Evolutionary conservation across 2,329 filamentous ascomycete genomes (phyloP), one percentile per base, ranked within the genome.

Genomic region (Fusarium papillatum): DNA sequence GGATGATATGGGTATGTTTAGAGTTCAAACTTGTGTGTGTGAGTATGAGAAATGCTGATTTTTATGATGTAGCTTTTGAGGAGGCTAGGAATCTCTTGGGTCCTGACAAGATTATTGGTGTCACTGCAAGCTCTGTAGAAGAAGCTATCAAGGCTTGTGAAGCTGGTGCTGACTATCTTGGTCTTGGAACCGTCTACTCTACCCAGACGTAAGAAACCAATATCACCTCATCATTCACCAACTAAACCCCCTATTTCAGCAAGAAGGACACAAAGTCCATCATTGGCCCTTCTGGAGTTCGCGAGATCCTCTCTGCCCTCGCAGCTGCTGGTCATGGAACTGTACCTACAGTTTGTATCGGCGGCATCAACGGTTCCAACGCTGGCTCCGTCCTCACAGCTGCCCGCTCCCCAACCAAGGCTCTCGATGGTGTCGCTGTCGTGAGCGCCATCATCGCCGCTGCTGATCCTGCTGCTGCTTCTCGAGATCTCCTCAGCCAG

Each of bases 371-470:
- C 83, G 88, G 90, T 22, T 87, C 88, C 70, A 98, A 98, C 81
- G 86, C 93, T 7, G 92, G 94, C 74, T 89, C 92, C 29, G 92
- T 98, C 7, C 83, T 96, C 19, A 93, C 93, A 82, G 94, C 96
- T 84, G 93, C 92, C 70, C 80, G 80, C 17, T 79, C 88, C 0
- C 81, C 86, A 0, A 80, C 82, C 4, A 95, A 94, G 81, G 82
- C 84, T 3, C 88, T 98, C 13, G 92, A 96, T 79, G 96, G 96
- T 34, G 90, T 98, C 53, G 96, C 96, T 1, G 90, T 98, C 53
- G 96, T 98, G 59, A 97, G 95, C 83, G 96, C 95, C 75, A 95
- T 98, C 80, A 90, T 98, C 80, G 92, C 92, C 1, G 92, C 95
- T 1, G 70, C 86, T 1, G 90, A 96, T 69, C 94, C 95, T 0